A percentile compares a stretch with the other conserved stretches of the same genome.
phyloP scores from a whole-genome alignment of 2,329 filamentous ascomycete species.

The Leptographium wingfieldii region DNA sequence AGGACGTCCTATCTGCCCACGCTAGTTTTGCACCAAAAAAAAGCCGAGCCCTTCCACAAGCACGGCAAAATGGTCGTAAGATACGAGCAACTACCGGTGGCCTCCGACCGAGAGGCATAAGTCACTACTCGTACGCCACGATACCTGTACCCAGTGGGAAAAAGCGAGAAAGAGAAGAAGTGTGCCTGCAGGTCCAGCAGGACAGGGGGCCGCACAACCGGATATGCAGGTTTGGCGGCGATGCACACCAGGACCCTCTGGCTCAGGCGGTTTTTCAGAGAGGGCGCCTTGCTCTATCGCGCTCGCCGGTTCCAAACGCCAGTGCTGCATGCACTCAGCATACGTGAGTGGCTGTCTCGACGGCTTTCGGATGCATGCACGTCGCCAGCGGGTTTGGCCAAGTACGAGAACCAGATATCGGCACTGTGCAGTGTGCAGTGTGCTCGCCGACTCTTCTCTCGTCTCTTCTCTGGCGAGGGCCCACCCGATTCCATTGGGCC shows the following conservation, averaged over 20 bases:
- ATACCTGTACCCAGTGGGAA: neutral
- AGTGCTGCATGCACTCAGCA: neutral
- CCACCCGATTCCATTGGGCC: neutral
- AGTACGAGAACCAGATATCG: neutral
- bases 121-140: neutral
- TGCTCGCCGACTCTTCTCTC: neutral
- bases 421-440: neutral
- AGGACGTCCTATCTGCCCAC: neutral
- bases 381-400: neutral
- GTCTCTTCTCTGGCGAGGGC: neutral
- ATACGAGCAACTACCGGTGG: neutral
- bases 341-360: neutral
- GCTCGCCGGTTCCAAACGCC: neutral
- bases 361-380: neutral
- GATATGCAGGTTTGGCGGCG: slow-evolving; percentile 6
- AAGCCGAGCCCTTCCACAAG: neutral
- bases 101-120: neutral
- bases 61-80: neutral
- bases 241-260: neutral
- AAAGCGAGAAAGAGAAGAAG: neutral
- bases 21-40: neutral
- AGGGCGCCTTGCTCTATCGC: neutral
- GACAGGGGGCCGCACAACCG: slow-evolving; percentile 3
- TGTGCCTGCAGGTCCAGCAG: slow-evolving; percentile 7
- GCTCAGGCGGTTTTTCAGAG: neutral